Evolutionary conservation across 495 filamentous ascomycete genomes (phyloP).

Genomic region (Penicillium ucsense): DNA sequence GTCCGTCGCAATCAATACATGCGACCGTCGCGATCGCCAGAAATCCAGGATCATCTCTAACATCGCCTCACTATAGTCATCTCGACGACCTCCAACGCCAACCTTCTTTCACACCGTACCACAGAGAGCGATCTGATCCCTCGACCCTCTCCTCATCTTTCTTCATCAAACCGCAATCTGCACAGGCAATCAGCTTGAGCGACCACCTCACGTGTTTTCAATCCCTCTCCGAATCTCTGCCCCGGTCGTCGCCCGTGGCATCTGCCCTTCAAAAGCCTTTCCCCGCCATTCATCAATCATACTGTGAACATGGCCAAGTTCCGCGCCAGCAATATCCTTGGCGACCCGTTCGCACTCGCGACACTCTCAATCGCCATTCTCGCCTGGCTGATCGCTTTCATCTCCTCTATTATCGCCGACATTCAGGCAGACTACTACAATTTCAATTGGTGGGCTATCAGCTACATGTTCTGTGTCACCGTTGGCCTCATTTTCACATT

Average conservation of each 20-base stretch:
- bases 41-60: background rate
- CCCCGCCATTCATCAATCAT: conserved; percentile 47
- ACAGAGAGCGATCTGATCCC: no score
- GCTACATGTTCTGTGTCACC: conserved; percentile 77
- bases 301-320: conserved; percentile 45
- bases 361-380: conserved; percentile 86
- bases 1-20: conserved; percentile 1
- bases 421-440: conserved; percentile 55
- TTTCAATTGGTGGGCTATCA: conserved; percentile 82
- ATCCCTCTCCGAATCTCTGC: background rate
- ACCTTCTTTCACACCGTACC: background rate
- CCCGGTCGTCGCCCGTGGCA: no score
- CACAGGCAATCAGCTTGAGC: background rate
- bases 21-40: conserved; percentile 2
- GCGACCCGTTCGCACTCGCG: conserved; percentile 92
- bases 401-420: conserved; percentile 72
- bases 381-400: conserved; percentile 88
- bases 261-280: no score
- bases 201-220: conserved; percentile 4
- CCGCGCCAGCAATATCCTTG: conserved; percentile 77
- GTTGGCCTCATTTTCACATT: conserved; percentile 70
- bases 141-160: no score
- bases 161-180: no score
- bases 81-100: background rate
- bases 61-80: background rate